Evolutionary conservation across 75 land plant species (phyloP).

Genomic region (Pseudotsuga menziesii): DNA sequence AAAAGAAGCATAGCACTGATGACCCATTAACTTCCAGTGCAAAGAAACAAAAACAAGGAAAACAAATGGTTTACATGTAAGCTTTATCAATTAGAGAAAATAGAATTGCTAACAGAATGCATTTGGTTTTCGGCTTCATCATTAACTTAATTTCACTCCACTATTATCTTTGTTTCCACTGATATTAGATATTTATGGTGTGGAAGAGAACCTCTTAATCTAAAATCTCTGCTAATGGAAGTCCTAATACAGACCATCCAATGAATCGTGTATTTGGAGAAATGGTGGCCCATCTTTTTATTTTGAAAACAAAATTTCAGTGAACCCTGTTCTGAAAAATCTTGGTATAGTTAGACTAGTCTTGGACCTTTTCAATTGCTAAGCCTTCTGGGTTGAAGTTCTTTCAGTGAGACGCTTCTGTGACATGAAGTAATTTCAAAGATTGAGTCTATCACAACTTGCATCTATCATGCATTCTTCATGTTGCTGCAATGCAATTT

Average conservation of each 20-base stretch:
- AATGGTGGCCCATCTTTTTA: not conserved
- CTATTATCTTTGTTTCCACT: no score
- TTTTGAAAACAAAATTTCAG: not conserved
- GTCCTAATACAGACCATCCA: not conserved
- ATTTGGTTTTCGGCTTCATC: not conserved
- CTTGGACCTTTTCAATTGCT: not conserved
- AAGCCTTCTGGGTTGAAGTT: not conserved
- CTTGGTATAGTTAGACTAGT: not conserved
- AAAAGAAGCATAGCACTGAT: not conserved
- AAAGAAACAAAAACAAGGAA: slow-evolving; percentile 8
- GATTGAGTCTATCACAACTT: not conserved
- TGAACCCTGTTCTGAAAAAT: not conserved
- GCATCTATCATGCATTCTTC: not conserved
- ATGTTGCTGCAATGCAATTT: not conserved
- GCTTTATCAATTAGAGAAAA: not conserved
- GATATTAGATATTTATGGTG: no score
- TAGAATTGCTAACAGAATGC: not conserved
- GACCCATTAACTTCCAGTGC: not conserved
- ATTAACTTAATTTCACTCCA: not conserved
- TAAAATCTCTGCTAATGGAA: not conserved
- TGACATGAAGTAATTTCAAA: not conserved
- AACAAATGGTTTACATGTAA: slow-evolving; percentile 12
- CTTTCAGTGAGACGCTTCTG: not conserved
- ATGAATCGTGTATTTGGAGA: not conserved
- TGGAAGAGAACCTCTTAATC: not conserved